Evolutionary conservation across 345 rosid genomes (phyloP).

Genomic region (Cardamine resedifolia): DNA sequence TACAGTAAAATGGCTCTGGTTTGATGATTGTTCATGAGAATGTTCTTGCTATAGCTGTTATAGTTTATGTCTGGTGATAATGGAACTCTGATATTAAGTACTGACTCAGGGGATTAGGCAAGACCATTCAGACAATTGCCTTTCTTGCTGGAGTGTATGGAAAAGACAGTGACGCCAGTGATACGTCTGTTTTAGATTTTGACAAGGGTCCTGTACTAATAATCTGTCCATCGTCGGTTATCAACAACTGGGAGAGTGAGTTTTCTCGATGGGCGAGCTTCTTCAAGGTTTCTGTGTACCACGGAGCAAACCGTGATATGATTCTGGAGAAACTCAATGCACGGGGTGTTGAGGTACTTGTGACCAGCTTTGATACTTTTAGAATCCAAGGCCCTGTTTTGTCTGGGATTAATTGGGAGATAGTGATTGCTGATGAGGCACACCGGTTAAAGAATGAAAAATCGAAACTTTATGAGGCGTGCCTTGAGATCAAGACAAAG

Average conservation of each 20-base stretch:
- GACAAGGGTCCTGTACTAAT: constrained; percentile 62
- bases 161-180: constrained; percentile 63
- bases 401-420: constrained; percentile 74
- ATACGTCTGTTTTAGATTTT: constrained; percentile 30
- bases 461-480: constrained; percentile 83
- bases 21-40: background rate
- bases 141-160: constrained; percentile 82
- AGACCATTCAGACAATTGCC: constrained; percentile 93
- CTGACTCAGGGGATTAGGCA: constrained; percentile 82
- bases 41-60: background rate
- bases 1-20: background rate
- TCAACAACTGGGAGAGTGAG: constrained; percentile 91
- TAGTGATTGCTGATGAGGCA: constrained; percentile 90
- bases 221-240: constrained; percentile 85
- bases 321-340: constrained; percentile 74
- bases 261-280: constrained; percentile 86
- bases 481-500: constrained; percentile 55
- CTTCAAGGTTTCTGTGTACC: constrained; percentile 69
- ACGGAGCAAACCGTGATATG: constrained; percentile 76
- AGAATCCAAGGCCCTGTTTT: constrained; percentile 74
- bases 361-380: constrained; percentile 83
- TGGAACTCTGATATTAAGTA: constrained; percentile 22
- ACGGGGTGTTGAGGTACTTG: constrained; percentile 62
- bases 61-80: background rate
- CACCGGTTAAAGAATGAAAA: constrained; percentile 91